Conservation (phyloP, 225 moss, liverwort and hornwort genomes). For the Neckera pumila region DNA sequence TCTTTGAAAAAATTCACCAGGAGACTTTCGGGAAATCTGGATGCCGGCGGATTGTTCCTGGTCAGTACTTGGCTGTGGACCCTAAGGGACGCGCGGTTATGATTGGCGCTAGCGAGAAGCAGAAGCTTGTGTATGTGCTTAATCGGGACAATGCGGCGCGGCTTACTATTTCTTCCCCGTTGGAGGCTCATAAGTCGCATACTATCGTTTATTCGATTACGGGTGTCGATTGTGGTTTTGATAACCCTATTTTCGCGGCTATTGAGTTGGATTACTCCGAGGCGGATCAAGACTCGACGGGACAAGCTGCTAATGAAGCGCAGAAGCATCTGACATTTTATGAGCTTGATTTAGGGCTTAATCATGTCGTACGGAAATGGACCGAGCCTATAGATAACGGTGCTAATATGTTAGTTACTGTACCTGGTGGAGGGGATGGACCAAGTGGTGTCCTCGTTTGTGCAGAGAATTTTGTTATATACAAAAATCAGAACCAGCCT, state of each 20-base stretch:
- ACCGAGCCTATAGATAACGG: conserved; percentile 97
- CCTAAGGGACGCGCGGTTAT: conserved; percentile 97
- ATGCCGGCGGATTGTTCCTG: conserved; percentile 96
- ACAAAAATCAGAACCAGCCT: conserved; percentile 92
- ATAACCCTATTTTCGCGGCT: conserved; percentile 97
- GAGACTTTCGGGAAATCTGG: conserved; percentile 99
- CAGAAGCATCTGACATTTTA: conserved; percentile 98
- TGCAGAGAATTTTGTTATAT: conserved; percentile 97
- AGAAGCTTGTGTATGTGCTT: conserved; percentile 96
- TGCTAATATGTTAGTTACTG: conserved; percentile 89
- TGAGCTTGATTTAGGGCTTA: conserved; percentile 92
- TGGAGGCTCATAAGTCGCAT: conserved; percentile 97
- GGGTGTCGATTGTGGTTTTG: conserved; percentile 96
- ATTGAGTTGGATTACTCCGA: conserved; percentile 97
- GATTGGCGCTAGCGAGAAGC: conserved; percentile 98
- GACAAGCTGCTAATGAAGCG: conserved; percentile 87
- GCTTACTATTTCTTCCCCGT: conserved; percentile 86
- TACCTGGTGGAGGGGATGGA: conserved; percentile 94
- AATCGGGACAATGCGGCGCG: conserved; percentile 96
- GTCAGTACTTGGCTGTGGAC: conserved; percentile 93
- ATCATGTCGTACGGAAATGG: conserved; percentile 97
- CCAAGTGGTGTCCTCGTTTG: conserved; percentile 97
- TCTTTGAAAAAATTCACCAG: conserved; percentile 91
- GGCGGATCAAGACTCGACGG: conserved; percentile 95
- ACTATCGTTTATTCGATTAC: conserved; percentile 94